These are phyloP conservation scores for Fusarium succisae DNA, from an alignment of 2,329 filamentous ascomycete species.

Conservation along the genomic window DNA sequence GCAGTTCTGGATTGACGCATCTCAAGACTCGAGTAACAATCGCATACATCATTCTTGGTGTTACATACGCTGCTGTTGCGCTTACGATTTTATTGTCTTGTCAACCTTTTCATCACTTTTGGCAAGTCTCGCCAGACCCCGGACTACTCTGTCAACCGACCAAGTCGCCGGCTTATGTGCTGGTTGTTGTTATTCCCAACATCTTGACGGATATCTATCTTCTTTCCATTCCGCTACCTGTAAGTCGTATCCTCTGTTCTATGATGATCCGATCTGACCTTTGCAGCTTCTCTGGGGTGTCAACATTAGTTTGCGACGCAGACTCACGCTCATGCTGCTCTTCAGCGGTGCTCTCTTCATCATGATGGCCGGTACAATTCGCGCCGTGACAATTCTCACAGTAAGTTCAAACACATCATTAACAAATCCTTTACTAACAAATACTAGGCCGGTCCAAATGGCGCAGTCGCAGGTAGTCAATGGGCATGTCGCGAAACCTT, in stretches of 20 bases:
- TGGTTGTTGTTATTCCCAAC: conserved; percentile 35
- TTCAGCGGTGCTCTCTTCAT: conserved; percentile 37
- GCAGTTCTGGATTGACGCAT: conserved; percentile 30
- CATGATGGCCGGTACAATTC: conserved; percentile 36
- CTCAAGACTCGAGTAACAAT: conserved; percentile 19
- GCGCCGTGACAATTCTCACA: conserved; percentile 31
- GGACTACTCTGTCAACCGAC: conserved; percentile 29
- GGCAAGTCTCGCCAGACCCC: conserved; percentile 57
- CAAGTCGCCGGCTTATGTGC: conserved; percentile 33
- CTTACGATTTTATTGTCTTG: conserved; percentile 28
- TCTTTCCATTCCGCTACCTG: conserved; percentile 29
- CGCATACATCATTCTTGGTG: conserved; percentile 27
- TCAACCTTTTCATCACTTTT: conserved; percentile 56
- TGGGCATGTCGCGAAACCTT: conserved; percentile 54
- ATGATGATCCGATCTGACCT: not conserved
- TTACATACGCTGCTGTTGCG: conserved; percentile 22
- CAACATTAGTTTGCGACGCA: conserved; percentile 34
- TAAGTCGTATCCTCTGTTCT: not conserved
- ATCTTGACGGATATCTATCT: conserved; percentile 33
- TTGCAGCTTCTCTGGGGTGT: conserved; percentile 35
- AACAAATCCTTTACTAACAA: not conserved
- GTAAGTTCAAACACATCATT: not conserved
- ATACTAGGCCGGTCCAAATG: conserved; percentile 21
- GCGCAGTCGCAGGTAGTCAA: conserved; percentile 29
- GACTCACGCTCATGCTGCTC: conserved; percentile 33